These are phyloP conservation scores for Arxiozyma slooffiae DNA, from an alignment of 1,139 yeast species.

Conservation along the genomic window DNA sequence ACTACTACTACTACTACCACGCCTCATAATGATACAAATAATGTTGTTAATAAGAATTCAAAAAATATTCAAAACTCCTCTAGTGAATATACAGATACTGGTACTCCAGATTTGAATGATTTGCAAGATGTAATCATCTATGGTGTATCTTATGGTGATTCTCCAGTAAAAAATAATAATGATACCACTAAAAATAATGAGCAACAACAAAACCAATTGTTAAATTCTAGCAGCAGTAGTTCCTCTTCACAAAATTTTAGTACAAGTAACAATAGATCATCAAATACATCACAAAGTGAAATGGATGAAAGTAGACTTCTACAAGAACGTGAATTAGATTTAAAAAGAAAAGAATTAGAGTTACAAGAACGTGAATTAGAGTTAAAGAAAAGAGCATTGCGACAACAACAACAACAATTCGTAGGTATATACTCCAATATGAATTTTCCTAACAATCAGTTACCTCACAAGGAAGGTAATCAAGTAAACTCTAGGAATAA, in stretches of 20 bases:
- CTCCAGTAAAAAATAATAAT: slow-evolving; percentile 14
- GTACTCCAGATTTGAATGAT: slow-evolving; percentile 28
- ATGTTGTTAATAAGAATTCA: not conserved
- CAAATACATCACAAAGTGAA: slow-evolving; percentile 3
- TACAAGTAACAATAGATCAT: slow-evolving; percentile 2
- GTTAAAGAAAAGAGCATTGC: slow-evolving; percentile 29
- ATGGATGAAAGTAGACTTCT: slow-evolving; percentile 11
- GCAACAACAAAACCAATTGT: not conserved
- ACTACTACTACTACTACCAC: not conserved
- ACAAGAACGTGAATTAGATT: slow-evolving; percentile 34
- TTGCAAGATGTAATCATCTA: slow-evolving; percentile 28
- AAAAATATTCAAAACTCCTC: not conserved
- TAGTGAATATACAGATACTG: slow-evolving; percentile 18
- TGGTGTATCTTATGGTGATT: slow-evolving; percentile 25
- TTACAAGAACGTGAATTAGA: slow-evolving; percentile 36
- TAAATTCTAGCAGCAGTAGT: slow-evolving; percentile 3
- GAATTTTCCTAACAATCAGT: not conserved
- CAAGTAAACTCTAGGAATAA: slow-evolving; percentile 1
- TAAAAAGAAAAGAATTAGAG: slow-evolving; percentile 39
- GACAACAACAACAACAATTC: slow-evolving; percentile 13
- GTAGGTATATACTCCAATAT: slow-evolving; percentile 1
- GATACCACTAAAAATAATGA: not conserved
- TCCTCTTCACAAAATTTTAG: slow-evolving; percentile 1
- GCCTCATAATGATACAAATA: not conserved
- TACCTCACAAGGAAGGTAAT: slow-evolving; percentile 4